Base-by-base conservation (phyloP, 306 rosid species). In the Arachis stenosperma region DNA sequence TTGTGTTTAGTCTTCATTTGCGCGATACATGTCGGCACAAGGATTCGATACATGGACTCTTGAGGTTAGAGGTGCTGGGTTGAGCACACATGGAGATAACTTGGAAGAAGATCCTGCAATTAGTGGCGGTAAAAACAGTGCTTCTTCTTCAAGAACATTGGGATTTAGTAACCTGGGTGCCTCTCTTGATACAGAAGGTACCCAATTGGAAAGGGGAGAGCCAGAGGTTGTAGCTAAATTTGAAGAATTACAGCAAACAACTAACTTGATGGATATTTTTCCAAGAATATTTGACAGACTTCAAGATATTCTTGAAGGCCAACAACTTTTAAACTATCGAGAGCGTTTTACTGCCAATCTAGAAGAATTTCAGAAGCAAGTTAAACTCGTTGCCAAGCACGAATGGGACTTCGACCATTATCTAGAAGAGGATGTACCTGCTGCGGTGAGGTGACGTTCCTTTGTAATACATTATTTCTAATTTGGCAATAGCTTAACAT, bases 1-100 rank as follows among this genome's bases (percentile, higher is more conserved):
- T 76, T 81, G 63, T 76, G 80, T 81, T 59, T 81, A 93, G 97
- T 76, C 80, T 67, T 93, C 98, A 72, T 91, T 91, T 84, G 97
- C 92, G 0, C 90, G 97, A 63, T 82, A 69, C 81, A 90, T 93
- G 98, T 81, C 97, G 15, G 77, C 80, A 0, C 87, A 88, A 77
- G 97, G 98, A 74, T 93, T 86, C 61, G 98, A 93, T 84, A 88
- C 98, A 2, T 93, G 98, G 98, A 85, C 77, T 81, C 92, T 93
- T 67, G 98, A 91, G 83, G 81, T 93, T 78, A 84, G 98, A 53
- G 98, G 98, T 30, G 75, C 88, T 61, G 98, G 98, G 37, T 82
- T 93, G 74, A 93, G 97, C 87, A 81, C 83, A 2, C 46, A 51
- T 11, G 73, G 81, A 61, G 76, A 69, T 59, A 83, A 79, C 59